These are phyloP conservation scores for Gossypium rotundifolium DNA, from an alignment of 345 rosid genomes.

Conservation along the genomic window DNA sequence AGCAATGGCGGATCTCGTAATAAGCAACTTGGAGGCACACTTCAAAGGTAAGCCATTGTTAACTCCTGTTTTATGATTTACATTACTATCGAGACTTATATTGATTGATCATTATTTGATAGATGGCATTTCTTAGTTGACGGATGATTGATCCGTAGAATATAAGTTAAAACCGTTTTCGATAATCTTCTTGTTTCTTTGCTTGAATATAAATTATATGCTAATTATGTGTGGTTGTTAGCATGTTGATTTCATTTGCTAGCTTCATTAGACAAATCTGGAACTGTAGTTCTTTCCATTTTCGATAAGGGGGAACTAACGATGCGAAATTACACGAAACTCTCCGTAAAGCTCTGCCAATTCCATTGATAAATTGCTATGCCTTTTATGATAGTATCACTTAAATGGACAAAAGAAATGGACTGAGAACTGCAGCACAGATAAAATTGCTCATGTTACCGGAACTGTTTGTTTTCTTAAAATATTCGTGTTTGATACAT, in stretches of 20 bases:
- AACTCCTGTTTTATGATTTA: constrained; percentile 26
- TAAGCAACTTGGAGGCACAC: constrained; percentile 38
- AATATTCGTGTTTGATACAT: too few relatives aligned
- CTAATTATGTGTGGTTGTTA: background rate
- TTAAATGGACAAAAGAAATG: background rate
- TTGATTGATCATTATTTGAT: background rate
- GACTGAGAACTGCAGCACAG: too few relatives aligned
- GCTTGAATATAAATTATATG: background rate
- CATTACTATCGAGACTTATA: too few relatives aligned
- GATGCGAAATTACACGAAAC: background rate
- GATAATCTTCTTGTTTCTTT: background rate
- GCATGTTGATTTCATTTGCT: background rate
- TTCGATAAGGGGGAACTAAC: background rate
- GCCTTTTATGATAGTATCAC: background rate
- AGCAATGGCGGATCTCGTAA: constrained; percentile 47
- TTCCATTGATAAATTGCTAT: background rate
- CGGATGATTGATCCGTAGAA: background rate
- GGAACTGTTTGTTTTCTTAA: too few relatives aligned
- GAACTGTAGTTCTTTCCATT: background rate
- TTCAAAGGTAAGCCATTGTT: constrained; percentile 27
- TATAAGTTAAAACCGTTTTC: background rate
- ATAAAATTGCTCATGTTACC: too few relatives aligned
- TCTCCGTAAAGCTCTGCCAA: background rate
- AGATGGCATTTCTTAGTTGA: background rate
- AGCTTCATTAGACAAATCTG: background rate